A percentile compares a stretch with the other conserved stretches of the same genome.
Evolutionary conservation across 495 filamentous ascomycete species (phyloP).

Genomic region (Margaritispora aquatica): DNA sequence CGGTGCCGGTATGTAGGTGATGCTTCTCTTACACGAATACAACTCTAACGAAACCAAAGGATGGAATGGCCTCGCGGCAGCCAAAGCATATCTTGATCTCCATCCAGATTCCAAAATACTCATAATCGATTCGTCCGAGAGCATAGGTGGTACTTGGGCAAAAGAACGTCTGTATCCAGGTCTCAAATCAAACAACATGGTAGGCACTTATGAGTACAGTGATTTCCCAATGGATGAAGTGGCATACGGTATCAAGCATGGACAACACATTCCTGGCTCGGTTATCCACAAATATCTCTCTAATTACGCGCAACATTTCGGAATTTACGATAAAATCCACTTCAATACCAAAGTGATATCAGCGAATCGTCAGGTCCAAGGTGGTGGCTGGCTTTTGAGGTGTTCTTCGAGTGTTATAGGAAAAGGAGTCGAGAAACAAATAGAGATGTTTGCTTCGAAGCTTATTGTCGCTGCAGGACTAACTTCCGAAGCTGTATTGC

Average conservation of each 20-base stretch:
- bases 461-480: constrained; percentile 67
- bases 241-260: constrained; percentile 50
- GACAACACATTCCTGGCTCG: constrained; percentile 62
- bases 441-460: constrained; percentile 41
- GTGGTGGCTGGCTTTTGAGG: neutral
- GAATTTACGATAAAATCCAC: constrained; percentile 45
- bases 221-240: constrained; percentile 64
- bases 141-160: constrained; percentile 69
- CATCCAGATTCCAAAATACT: constrained; percentile 42
- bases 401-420: neutral
- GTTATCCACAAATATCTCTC: constrained; percentile 61
- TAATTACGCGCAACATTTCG: constrained; percentile 55
- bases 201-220: constrained; percentile 62
- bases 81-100: constrained; percentile 53
- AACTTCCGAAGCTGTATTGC: constrained; percentile 54
- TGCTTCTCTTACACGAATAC: neutral
- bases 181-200: constrained; percentile 51
- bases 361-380: neutral
- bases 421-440: neutral
- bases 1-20: neutral
- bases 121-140: constrained; percentile 46
- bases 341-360: constrained; percentile 29
- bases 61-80: constrained; percentile 51
- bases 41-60: constrained; percentile 28
- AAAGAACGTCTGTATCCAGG: constrained; percentile 58